These are phyloP conservation scores for Apiospora malaysiana DNA, from an alignment of 2,329 filamentous ascomycete species.

Conservation along the genomic window DNA sequence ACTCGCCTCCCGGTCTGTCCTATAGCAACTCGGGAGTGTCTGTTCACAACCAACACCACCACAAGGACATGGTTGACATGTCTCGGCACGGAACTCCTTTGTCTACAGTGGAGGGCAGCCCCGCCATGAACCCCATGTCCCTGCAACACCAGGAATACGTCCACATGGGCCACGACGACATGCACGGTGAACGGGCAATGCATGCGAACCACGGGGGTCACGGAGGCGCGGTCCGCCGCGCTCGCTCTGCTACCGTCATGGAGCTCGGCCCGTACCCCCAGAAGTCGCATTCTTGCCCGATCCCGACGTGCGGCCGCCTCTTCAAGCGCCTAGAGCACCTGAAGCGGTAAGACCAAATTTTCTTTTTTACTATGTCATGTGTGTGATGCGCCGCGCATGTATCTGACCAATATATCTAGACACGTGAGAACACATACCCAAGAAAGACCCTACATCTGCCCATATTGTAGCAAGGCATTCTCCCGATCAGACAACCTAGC, in stretches of 20 bases:
- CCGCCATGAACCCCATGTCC: constrained; percentile 72
- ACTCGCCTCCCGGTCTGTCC: constrained; percentile 78
- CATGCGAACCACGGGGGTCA: constrained; percentile 61
- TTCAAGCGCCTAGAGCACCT: constrained; percentile 99
- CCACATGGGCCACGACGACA: constrained; percentile 67
- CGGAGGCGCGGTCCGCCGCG: constrained; percentile 78
- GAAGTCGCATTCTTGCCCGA: constrained; percentile 99
- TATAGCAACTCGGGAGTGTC: constrained; percentile 74
- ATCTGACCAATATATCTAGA: constrained; percentile 66
- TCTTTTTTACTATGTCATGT: constrained; percentile 48
- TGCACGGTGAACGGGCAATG: constrained; percentile 67
- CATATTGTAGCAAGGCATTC: constrained; percentile 98
- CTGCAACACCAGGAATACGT: constrained; percentile 75
- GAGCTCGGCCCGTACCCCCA: constrained; percentile 95
- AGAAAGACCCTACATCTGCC: constrained; percentile 97
- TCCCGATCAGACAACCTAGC: constrained; percentile 98
- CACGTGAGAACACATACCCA: constrained; percentile 99
- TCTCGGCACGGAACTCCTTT: constrained; percentile 92
- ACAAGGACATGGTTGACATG: constrained; percentile 80
- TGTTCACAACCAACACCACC: constrained; percentile 64
- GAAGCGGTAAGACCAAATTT: constrained; percentile 80
- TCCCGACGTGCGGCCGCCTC: constrained; percentile 92
- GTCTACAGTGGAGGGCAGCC: constrained; percentile 82
- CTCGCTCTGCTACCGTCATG: constrained; percentile 94
- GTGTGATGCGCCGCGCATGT: constrained; percentile 46